Base-by-base conservation (phyloP, 257 asterid genomes). In the Ocimum tenuiflorum region DNA sequence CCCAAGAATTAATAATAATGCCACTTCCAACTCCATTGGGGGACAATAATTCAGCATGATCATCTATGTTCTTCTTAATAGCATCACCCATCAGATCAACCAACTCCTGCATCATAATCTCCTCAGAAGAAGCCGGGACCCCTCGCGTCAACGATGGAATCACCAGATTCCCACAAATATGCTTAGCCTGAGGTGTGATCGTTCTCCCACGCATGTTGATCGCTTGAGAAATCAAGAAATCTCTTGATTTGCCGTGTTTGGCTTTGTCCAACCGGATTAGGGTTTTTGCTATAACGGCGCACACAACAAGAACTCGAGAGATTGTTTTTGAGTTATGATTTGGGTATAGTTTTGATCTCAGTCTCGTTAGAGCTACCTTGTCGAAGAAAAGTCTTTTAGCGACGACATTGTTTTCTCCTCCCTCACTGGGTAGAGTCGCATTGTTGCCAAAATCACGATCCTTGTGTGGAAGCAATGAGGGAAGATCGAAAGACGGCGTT, bases 171-270 rank as follows among this genome's bases (percentile, higher is more conserved):
- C 63, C 46, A 4, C 74, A 73, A 8, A 46, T 70, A 67, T 80
- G 66, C 12, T 63, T 63, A 7, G 65, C 17, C 35, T 56, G 41
- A 8, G 67, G 57, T 1, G 75, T 71, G 38, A 7, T 7, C 0
- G 70, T 67, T 68, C 73, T 70, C 20, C 35, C 69, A 7, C 80
- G n/a, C 15, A 77, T 47, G 65, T 74, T 64, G 2, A 74, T 55
- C 0, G 74, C 29, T 12, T 69, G 74, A 1, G 6, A 0, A 0
- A 74, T 2, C 24, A 51, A 10, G 0, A 65, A 17, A 13, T 23
- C 48, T 15, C 76, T 61, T 10, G 64, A 29, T 0, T 6, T 19
- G 0, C 71, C 77, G 6, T 53, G 11, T 24, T 22, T 74, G 0
- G 29, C 60, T 3, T 4, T 7, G n/a, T 72, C 73, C 5, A 60